Conservation (phyloP, 1,284 basidiomycete species). For the Porodaedalea pini region DNA sequence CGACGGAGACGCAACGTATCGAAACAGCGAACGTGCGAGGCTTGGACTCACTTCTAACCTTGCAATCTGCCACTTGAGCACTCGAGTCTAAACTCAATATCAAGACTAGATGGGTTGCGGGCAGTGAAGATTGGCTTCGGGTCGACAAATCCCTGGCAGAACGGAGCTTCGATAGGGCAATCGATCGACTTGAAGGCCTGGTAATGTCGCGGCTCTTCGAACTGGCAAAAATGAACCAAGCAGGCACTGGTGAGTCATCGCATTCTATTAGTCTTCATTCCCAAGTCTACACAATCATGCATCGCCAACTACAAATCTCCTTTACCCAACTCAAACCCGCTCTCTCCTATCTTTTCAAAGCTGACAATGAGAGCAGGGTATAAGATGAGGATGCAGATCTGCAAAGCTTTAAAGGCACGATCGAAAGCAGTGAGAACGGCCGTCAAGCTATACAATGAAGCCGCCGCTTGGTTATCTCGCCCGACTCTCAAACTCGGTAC, state of each 20-base stretch:
- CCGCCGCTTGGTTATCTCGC: conserved; percentile 23
- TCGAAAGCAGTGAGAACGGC: conserved; percentile 28
- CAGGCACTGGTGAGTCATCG: conserved; percentile 22
- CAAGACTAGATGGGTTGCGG: conserved; percentile 24
- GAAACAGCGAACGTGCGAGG: background rate
- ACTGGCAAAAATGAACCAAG: conserved; percentile 31
- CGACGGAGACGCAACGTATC: too few species aligned
- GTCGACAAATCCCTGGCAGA: conserved; percentile 21
- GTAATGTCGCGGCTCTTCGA: conserved; percentile 33
- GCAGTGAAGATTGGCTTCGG: conserved; percentile 17
- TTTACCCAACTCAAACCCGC: too few species aligned
- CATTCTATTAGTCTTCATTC: too few species aligned
- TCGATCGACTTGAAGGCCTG: conserved; percentile 29
- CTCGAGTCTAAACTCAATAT: conserved; percentile 27
- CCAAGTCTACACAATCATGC: background rate
- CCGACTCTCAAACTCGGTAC: conserved; percentile 28
- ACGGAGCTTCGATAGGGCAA: conserved; percentile 26
- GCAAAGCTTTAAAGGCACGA: conserved; percentile 28
- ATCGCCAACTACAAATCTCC: background rate
- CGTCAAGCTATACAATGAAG: conserved; percentile 29
- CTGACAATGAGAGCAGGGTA: conserved; percentile 25
- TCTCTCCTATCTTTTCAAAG: conserved; percentile 2
- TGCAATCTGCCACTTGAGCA: background rate
- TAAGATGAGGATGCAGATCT: conserved; percentile 30
- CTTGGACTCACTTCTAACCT: background rate